A percentile compares a stretch with the other conserved stretches of the same genome.
Evolutionary conservation across 2,329 filamentous ascomycete genomes (phyloP).

Genomic region (Claviceps arundinis): DNA sequence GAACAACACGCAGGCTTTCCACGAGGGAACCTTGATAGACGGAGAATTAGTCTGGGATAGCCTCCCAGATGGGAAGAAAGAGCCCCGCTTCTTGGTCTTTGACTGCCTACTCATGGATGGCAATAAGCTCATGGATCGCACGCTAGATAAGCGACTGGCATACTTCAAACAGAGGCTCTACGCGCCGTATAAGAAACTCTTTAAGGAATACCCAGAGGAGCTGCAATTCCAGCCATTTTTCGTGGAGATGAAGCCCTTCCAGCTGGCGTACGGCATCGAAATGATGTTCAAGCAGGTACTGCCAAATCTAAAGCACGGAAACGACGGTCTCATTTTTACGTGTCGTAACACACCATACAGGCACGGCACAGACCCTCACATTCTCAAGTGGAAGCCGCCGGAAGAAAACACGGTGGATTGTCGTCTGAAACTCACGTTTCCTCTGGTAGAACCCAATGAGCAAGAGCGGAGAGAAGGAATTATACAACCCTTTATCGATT

Average conservation of each 20-base stretch:
- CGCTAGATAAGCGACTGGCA: slow-evolving; percentile 77
- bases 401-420: slow-evolving; percentile 95
- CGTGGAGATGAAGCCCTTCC: slow-evolving; percentile 78
- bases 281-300: slow-evolving; percentile 87
- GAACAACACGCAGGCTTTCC: slow-evolving; percentile 52
- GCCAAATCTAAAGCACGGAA: slow-evolving; percentile 75
- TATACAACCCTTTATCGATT: slow-evolving; percentile 56
- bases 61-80: slow-evolving; percentile 49
- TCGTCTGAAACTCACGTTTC: slow-evolving; percentile 65
- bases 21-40: slow-evolving; percentile 72
- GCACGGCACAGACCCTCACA: slow-evolving; percentile 82
- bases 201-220: slow-evolving; percentile 56
- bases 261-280: slow-evolving; percentile 76
- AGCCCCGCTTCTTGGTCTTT: slow-evolving; percentile 81
- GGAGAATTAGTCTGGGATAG: slow-evolving; percentile 85
- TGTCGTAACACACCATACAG: slow-evolving; percentile 77
- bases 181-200: slow-evolving; percentile 51
- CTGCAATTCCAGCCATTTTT: slow-evolving; percentile 60
- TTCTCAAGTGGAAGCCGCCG: slow-evolving; percentile 95
- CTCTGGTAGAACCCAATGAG: slow-evolving; percentile 52
- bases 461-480: slow-evolving; percentile 54
- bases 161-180: slow-evolving; percentile 73
- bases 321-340: slow-evolving; percentile 97
- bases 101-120: slow-evolving; percentile 79
- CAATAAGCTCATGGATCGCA: slow-evolving; percentile 60